Evolutionary conservation across 2,329 filamentous ascomycete species (phyloP).

Genomic region (Neofusicoccum ribis): DNA sequence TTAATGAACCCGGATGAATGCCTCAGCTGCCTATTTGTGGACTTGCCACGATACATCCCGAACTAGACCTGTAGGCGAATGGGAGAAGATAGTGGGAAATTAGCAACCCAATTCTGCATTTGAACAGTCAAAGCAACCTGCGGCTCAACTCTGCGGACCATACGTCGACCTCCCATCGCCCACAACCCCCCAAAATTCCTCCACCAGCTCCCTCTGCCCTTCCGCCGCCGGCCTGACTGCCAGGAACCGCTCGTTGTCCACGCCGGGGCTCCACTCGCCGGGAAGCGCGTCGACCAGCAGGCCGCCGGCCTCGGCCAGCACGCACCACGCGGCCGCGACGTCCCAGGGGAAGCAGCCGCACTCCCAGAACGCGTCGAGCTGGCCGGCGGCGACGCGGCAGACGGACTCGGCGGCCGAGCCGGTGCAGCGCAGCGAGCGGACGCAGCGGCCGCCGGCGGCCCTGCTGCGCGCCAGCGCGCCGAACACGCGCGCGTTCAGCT

Average conservation of each 20-base stretch:
- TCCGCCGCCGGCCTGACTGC: not conserved
- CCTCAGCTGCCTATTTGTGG: too few species aligned
- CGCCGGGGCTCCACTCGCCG: not conserved
- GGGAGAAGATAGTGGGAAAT: too few species aligned
- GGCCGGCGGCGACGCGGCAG: constrained; percentile 8
- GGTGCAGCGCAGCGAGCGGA: not conserved
- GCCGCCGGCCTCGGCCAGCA: not conserved
- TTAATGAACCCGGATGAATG: too few species aligned
- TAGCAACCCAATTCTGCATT: too few species aligned
- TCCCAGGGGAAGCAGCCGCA: not conserved
- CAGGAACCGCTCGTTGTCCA: not conserved
- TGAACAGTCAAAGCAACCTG: too few species aligned
- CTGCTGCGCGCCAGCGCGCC: not conserved
- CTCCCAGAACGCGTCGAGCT: constrained; percentile 9
- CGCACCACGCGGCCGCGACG: constrained; percentile 4
- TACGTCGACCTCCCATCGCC: not conserved
- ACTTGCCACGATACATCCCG: too few species aligned
- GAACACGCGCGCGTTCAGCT: not conserved
- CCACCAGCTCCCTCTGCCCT: not conserved
- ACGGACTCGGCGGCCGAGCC: not conserved
- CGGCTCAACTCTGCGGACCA: not conserved
- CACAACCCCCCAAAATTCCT: not conserved
- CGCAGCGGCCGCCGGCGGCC: not conserved
- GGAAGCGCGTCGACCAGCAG: not conserved
- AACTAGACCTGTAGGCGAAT: too few species aligned